These are phyloP conservation scores for Hyphopichia pseudoburtonii DNA, from an alignment of 1,139 yeast species.

Conservation along the genomic window DNA sequence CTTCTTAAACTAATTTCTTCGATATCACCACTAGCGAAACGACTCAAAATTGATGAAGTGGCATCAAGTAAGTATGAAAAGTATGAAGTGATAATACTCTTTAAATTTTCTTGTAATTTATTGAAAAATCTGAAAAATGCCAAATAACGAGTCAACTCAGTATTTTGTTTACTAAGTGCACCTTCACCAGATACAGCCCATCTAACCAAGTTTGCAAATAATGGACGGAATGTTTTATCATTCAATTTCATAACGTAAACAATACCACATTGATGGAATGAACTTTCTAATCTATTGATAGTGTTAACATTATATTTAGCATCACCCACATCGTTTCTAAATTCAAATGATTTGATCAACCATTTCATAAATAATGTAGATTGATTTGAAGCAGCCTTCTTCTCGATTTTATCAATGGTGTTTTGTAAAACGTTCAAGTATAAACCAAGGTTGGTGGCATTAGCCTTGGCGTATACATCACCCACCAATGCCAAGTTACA, in stretches of 20 bases:
- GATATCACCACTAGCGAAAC: conserved; percentile 44
- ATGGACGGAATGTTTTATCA: conserved; percentile 90
- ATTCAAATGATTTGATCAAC: conserved; percentile 70
- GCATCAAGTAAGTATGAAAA: conserved; percentile 83
- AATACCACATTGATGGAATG: conserved; percentile 73
- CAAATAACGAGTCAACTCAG: conserved; percentile 54
- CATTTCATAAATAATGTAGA: conserved; percentile 72
- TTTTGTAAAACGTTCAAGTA: conserved; percentile 66
- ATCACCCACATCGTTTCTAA: conserved; percentile 46
- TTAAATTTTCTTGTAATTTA: conserved; percentile 78
- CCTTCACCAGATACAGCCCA: conserved; percentile 93
- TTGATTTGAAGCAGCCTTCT: conserved; percentile 70
- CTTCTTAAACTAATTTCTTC: conserved; percentile 63
- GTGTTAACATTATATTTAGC: conserved; percentile 66
- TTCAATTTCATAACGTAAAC: conserved; percentile 84
- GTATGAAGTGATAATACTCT: conserved; percentile 84
- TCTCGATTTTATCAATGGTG: conserved; percentile 65
- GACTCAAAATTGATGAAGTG: conserved; percentile 52
- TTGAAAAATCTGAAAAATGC: conserved; percentile 87
- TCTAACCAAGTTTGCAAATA: conserved; percentile 82
- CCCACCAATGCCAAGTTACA: conserved; percentile 57
- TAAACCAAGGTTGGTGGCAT: conserved; percentile 65
- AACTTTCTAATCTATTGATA: conserved; percentile 75
- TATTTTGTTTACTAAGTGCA: conserved; percentile 40
- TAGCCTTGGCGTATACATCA: conserved; percentile 32